Evolutionary conservation across 768 basidiomycete species (phyloP).

Genomic region (Russula dissimulans): DNA sequence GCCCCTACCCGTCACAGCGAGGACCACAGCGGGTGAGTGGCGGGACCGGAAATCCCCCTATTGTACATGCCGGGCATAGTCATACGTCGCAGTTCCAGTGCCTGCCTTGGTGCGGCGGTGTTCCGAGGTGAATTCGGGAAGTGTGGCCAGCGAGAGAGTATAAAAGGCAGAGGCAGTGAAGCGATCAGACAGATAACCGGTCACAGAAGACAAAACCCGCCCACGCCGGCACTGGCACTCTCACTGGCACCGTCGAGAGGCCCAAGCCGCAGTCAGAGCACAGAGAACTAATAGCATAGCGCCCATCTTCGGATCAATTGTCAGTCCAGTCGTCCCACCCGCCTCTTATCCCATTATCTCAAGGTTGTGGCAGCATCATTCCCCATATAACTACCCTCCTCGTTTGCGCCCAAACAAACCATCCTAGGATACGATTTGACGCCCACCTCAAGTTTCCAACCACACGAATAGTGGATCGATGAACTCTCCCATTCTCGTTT

Average conservation of each 20-base stretch:
- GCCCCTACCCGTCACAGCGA: too few relatives aligned
- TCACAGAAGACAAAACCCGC: too few relatives aligned
- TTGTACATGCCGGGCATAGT: neutral
- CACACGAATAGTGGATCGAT: slow-evolving; percentile 18
- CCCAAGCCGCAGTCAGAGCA: neutral
- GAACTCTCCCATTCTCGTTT: slow-evolving; percentile 65
- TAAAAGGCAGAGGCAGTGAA: neutral
- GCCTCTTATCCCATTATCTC: neutral
- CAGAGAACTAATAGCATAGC: neutral
- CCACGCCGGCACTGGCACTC: too few relatives aligned
- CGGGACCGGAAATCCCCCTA: neutral
- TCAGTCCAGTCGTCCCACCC: neutral
- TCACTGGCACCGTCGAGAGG: too few relatives aligned
- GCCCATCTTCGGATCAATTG: slow-evolving; percentile 14
- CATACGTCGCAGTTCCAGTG: neutral
- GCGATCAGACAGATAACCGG: neutral
- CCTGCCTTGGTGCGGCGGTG: neutral
- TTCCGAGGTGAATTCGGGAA: slow-evolving; percentile 1
- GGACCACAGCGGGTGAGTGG: too few relatives aligned
- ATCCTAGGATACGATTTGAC: slow-evolving; percentile 13
- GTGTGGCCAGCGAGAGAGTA: neutral
- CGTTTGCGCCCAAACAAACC: slow-evolving; percentile 6
- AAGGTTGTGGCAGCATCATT: neutral
- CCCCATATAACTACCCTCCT: slow-evolving; percentile 13
- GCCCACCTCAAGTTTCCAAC: slow-evolving; percentile 2